phyloP scores from a whole-genome alignment of 805 yeast species.

The Tetrapisispora namnaoensis region DNA sequence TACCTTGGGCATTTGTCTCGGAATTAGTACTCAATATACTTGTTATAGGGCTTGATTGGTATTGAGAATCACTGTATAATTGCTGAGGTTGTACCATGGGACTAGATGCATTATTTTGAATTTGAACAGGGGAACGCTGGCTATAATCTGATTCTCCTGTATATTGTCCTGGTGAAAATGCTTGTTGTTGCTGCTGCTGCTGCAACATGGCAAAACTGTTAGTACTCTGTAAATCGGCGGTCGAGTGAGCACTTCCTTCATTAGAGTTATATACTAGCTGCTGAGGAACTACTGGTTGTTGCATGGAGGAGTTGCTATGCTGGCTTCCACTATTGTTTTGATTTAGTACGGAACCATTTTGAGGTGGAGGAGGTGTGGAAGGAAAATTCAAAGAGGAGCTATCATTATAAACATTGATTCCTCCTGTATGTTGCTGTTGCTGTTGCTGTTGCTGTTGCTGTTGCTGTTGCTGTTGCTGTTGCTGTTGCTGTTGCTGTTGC shows the following conservation, averaged over 20 bases:
- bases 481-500: conserved; percentile 2
- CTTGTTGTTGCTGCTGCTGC: conserved; percentile 8
- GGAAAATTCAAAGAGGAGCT: conserved; percentile 25
- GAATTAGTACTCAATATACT: conserved; percentile 15
- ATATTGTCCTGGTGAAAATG: conserved; percentile 23
- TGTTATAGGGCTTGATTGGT: conserved; percentile 19
- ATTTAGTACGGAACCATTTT: conserved; percentile 6
- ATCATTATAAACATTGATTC: conserved; percentile 21
- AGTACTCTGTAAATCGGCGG: conserved; percentile 14
- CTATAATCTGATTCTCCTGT: conserved; percentile 22
- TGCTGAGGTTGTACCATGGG: conserved; percentile 23
- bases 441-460: conserved; percentile 2
- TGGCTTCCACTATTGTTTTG: conserved; percentile 8
- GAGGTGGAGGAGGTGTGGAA: conserved; percentile 24
- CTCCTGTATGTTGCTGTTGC: not conserved
- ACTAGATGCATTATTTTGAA: conserved; percentile 14
- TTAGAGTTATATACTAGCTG: conserved; percentile 12
- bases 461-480: conserved; percentile 11
- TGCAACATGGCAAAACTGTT: conserved; percentile 1
- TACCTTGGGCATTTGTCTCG: conserved; percentile 6
- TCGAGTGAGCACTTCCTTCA: conserved; percentile 24
- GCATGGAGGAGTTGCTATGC: conserved; percentile 8
- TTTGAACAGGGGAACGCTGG: conserved; percentile 2
- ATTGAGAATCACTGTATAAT: conserved; percentile 7
- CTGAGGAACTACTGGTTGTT: conserved; percentile 16